These are phyloP conservation scores for Yamadazyma nakazawae DNA, from an alignment of 805 yeast genomes.

Conservation along the genomic window DNA sequence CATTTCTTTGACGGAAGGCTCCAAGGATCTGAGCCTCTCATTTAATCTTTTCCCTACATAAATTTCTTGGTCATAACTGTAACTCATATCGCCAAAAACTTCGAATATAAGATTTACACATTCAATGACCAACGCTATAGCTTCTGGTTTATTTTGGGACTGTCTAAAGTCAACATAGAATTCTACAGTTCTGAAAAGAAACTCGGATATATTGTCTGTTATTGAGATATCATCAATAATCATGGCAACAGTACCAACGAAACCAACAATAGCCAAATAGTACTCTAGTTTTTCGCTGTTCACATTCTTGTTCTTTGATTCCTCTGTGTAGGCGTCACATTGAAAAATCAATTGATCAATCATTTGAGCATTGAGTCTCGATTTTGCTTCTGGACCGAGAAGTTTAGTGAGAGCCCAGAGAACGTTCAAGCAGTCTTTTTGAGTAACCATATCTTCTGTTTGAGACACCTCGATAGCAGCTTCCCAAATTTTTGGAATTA, in stretches of 20 bases:
- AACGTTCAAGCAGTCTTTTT: constrained; percentile 32
- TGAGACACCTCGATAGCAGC: constrained; percentile 14
- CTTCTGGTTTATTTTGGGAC: constrained; percentile 21
- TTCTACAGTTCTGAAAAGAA: constrained; percentile 31
- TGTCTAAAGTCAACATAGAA: constrained; percentile 5
- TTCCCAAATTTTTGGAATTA: constrained; percentile 29
- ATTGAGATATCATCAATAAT: constrained; percentile 42
- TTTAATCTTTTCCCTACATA: constrained; percentile 57
- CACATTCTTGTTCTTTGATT: neutral
- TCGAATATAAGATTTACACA: constrained; percentile 68
- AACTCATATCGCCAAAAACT: constrained; percentile 70
- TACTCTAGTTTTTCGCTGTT: constrained; percentile 31
- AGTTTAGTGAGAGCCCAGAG: constrained; percentile 39
- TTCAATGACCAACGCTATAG: constrained; percentile 50
- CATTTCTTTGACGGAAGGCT: constrained; percentile 17
- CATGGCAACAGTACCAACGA: constrained; percentile 50
- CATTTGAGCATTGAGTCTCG: constrained; percentile 23
- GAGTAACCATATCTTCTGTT: constrained; percentile 20
- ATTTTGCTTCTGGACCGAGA: constrained; percentile 31
- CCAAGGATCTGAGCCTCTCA: constrained; percentile 23
- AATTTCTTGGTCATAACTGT: constrained; percentile 62
- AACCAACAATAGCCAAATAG: constrained; percentile 46
- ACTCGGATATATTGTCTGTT: constrained; percentile 45
- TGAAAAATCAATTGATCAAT: constrained; percentile 23
- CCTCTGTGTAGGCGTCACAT: constrained; percentile 13